Conservation (phyloP, 2,329 filamentous ascomycete genomes). For the Apiospora marii region DNA sequence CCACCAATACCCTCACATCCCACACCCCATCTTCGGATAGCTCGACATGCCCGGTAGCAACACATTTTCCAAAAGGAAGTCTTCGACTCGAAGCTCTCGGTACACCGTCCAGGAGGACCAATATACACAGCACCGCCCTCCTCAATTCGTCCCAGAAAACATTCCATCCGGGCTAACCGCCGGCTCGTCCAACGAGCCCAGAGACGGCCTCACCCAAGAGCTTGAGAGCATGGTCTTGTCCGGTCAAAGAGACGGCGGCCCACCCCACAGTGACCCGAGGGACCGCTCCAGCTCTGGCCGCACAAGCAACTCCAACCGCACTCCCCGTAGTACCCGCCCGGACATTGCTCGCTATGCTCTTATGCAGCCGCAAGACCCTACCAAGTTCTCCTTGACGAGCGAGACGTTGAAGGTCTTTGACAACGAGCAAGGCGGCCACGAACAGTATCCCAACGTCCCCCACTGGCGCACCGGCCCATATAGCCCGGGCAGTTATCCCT, state of each 20-base stretch:
- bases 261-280: background rate
- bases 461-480: slow-evolving; percentile 32
- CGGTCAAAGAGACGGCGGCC: background rate
- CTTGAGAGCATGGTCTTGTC: slow-evolving; percentile 14
- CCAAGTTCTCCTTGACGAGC: slow-evolving; percentile 27
- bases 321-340: background rate
- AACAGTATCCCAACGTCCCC: slow-evolving; percentile 29
- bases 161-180: slow-evolving; percentile 29
- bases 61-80: background rate
- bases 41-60: background rate
- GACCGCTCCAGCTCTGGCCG: background rate
- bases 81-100: background rate
- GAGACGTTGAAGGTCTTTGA: slow-evolving; percentile 33
- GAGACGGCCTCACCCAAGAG: background rate
- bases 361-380: background rate
- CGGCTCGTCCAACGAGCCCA: slow-evolving; percentile 24
- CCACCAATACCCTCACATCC: background rate
- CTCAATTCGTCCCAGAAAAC: slow-evolving; percentile 33
- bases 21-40: background rate
- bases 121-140: slow-evolving; percentile 32
- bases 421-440: slow-evolving; percentile 18
- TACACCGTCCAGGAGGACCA: slow-evolving; percentile 11
- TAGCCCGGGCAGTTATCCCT: background rate
- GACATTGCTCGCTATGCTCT: background rate
- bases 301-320: background rate